Base-by-base conservation (phyloP, 768 basidiomycete species). In the Rhodocollybia butyracea region DNA sequence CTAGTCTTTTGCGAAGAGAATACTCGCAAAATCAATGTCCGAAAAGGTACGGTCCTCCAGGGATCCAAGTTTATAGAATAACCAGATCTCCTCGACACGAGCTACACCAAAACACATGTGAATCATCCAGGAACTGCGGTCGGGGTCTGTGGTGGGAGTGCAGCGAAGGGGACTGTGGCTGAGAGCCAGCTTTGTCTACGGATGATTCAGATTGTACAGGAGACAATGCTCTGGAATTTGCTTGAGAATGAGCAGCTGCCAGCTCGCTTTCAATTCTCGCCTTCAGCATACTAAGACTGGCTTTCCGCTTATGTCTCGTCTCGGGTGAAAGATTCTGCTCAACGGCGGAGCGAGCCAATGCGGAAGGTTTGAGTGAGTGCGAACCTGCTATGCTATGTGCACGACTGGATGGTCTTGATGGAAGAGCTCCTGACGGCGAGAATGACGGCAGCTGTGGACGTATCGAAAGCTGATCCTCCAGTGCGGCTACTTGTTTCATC, bases 91-190 rank as follows among this genome's bases (percentile, higher is more conserved):
- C 91, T 46, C 73, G 76, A 76, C 91, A 94, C 19, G 88, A 83
- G 64, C 84, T 79, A 71, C 91, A 94, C 90, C 91, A 94, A 72
- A 94, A 93, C 17, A 94, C 82, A 66, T 93, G 91, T 26, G 90
- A 84, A 61, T 93, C 91, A 63, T 94, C 91, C 73, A 92, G 73
- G 65, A 92, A 93, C 64, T 91, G 89, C 3, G 88, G 78, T 50
- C 86, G 83, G 59, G 72, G 70, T 29, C 60, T 56, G 45, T 68
- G 63, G 56, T 64, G 64, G 26, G 63, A 64, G 29, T 59, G 61
- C 46, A 65, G 60, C 22, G 65, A 54, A 61, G 65, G 56, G 56
- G 59, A 46, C 50, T 40, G 31, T 60, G 59, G 15, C n/a, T n/a
- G n/a, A n/a, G n/a, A n/a, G n/a, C n/a, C n/a, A 63, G 69, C 61